phyloP scores from a whole-genome alignment of 768 basidiomycete species.

The Lyophyllum atratum region DNA sequence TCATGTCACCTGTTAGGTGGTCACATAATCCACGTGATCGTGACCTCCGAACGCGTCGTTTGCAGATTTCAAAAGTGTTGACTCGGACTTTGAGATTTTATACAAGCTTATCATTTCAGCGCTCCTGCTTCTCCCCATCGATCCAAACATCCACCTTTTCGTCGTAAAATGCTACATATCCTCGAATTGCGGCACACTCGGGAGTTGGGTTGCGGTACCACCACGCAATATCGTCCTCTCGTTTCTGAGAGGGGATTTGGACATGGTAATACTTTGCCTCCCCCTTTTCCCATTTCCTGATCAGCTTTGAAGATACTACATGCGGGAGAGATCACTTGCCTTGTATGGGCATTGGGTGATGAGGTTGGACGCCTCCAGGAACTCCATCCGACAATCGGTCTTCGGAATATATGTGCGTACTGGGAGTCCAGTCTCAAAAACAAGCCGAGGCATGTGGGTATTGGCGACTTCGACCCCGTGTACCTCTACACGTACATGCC shows the following conservation, averaged over 20 bases:
- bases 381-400: slow-evolving; percentile 52
- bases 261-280: slow-evolving; percentile 60
- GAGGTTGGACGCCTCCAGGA: slow-evolving; percentile 48
- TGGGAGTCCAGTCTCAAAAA: slow-evolving; percentile 59
- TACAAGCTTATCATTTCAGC: slow-evolving; percentile 7
- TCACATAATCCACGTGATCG: neutral
- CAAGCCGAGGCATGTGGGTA: slow-evolving; percentile 51
- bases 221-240: slow-evolving; percentile 57
- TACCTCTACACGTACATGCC: slow-evolving; percentile 60
- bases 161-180: slow-evolving; percentile 62
- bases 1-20: neutral
- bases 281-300: slow-evolving; percentile 39
- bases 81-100: neutral
- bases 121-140: slow-evolving; percentile 55
- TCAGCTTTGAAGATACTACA: neutral
- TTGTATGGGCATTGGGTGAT: slow-evolving; percentile 65
- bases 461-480: slow-evolving; percentile 66
- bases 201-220: slow-evolving; percentile 57
- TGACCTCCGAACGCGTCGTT: neutral
- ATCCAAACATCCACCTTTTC: slow-evolving; percentile 70
- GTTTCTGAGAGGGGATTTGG: slow-evolving; percentile 43
- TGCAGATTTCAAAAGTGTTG: no score
- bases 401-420: slow-evolving; percentile 64
- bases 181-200: slow-evolving; percentile 52
- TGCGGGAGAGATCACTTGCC: slow-evolving; percentile 31